Evolutionary conservation across 768 basidiomycete species (phyloP).

Genomic region (Termitomyces sp.): DNA sequence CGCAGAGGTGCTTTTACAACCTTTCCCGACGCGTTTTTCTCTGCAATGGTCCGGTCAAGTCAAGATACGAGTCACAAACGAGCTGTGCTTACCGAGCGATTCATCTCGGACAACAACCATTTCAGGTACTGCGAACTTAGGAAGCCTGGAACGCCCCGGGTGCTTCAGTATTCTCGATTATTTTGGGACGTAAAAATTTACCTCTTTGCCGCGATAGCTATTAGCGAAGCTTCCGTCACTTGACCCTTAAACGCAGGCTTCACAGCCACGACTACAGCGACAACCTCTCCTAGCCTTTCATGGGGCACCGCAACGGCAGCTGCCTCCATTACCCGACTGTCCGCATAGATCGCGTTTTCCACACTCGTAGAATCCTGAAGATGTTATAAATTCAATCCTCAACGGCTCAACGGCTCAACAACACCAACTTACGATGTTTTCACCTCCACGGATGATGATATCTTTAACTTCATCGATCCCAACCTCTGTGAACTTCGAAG

Average conservation of each 20-base stretch:
- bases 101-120: constrained; percentile 40
- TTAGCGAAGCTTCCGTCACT: constrained; percentile 38
- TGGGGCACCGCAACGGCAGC: constrained; percentile 52
- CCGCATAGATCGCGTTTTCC: constrained; percentile 49
- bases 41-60: constrained; percentile 14
- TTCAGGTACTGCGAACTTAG: constrained; percentile 49
- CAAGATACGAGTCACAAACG: not conserved
- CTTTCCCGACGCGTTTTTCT: constrained; percentile 47
- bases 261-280: constrained; percentile 42
- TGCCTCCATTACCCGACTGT: constrained; percentile 39
- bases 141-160: constrained; percentile 33
- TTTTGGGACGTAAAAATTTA: constrained; percentile 16
- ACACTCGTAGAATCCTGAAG: constrained; percentile 41
- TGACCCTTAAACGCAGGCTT: constrained; percentile 35
- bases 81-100: constrained; percentile 31
- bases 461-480: constrained; percentile 37
- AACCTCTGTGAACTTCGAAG: not conserved
- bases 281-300: constrained; percentile 43
- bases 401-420: too few relatives aligned
- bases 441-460: constrained; percentile 52
- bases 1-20: constrained; percentile 42
- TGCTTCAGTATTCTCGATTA: not conserved
- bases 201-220: constrained; percentile 34
- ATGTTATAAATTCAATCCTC: not conserved
- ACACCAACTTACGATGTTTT: constrained; percentile 42